Conservation (phyloP, 164 flowering plant species). For the Nymphaea colorata region DNA sequence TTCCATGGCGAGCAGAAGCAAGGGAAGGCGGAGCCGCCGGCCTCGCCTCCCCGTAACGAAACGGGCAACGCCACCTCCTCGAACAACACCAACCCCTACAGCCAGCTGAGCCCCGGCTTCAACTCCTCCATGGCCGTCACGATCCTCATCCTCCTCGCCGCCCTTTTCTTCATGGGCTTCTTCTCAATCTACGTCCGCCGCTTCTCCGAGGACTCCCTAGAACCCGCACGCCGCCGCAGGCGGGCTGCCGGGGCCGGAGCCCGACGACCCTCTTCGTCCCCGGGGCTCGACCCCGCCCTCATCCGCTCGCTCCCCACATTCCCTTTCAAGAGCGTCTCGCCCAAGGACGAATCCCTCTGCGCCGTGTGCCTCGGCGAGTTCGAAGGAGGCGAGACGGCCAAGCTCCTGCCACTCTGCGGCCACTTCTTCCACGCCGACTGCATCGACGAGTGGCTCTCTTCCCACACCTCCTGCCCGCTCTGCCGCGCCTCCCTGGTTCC, state of each 20-base stretch:
- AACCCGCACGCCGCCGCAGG: conserved; percentile 8
- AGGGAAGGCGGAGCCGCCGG: too few species aligned
- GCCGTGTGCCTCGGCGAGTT: conserved; percentile 79
- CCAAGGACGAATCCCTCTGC: conserved; percentile 40
- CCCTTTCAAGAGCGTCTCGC: conserved; percentile 19
- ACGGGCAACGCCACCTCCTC: too few species aligned
- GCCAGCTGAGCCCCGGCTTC: background rate
- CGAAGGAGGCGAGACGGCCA: conserved; percentile 36
- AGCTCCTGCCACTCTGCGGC: conserved; percentile 42
- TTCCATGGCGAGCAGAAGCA: too few species aligned
- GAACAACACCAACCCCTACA: too few species aligned
- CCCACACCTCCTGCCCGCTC: conserved; percentile 66
- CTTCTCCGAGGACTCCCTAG: conserved; percentile 5
- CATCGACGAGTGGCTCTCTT: conserved; percentile 71
- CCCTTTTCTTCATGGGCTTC: conserved; percentile 8
- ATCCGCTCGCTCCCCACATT: conserved; percentile 38
- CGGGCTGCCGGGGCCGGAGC: conserved; percentile 52
- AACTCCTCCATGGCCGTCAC: background rate
- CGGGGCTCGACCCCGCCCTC: conserved; percentile 64
- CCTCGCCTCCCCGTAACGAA: too few species aligned
- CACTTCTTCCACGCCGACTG: conserved; percentile 55
- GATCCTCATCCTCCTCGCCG: background rate
- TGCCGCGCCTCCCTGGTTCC: conserved; percentile 33
- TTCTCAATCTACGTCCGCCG: conserved; percentile 22
- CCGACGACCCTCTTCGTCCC: conserved; percentile 31